These are phyloP conservation scores for Trametes versicolor DNA, from an alignment of 1,284 basidiomycete species.

Conservation along the genomic window DNA sequence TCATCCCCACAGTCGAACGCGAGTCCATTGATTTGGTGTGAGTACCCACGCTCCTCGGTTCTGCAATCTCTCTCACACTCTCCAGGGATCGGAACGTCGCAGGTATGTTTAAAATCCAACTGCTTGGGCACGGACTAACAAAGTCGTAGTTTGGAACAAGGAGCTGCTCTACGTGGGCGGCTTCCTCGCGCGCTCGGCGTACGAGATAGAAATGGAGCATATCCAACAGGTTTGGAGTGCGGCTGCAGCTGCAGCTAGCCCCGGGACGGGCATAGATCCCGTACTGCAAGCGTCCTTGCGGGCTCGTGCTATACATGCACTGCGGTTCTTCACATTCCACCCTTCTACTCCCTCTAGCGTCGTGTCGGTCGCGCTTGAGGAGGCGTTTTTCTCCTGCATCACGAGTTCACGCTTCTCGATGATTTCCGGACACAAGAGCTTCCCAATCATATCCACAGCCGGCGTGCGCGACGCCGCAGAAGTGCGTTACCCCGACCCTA, in stretches of 20 bases:
- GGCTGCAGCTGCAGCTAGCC: constrained; percentile 46
- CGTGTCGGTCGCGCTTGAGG: constrained; percentile 84
- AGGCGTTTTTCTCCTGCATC: constrained; percentile 83
- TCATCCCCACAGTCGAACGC: constrained; percentile 97
- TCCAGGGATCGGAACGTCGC: constrained; percentile 80
- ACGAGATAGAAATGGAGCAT: constrained; percentile 84
- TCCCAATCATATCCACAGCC: constrained; percentile 84
- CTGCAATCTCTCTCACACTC: constrained; percentile 16
- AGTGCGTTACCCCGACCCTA: constrained; percentile 83
- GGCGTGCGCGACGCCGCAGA: constrained; percentile 80
- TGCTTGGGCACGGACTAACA: background rate
- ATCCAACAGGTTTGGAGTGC: constrained; percentile 67
- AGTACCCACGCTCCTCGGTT: constrained; percentile 46
- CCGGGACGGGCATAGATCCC: constrained; percentile 39
- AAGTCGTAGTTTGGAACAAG: constrained; percentile 80
- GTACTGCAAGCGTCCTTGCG: constrained; percentile 63
- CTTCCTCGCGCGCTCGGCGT: constrained; percentile 83
- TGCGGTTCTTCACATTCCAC: constrained; percentile 92
- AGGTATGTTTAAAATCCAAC: constrained; percentile 50
- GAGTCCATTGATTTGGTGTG: constrained; percentile 93
- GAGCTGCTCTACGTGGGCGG: constrained; percentile 90
- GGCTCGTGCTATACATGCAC: constrained; percentile 80
- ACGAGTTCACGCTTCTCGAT: constrained; percentile 34
- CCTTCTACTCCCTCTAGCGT: constrained; percentile 88
- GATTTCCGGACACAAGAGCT: constrained; percentile 48